phyloP scores from a whole-genome alignment of 1,284 basidiomycete species.

The Paramarasmius palmivorus region DNA sequence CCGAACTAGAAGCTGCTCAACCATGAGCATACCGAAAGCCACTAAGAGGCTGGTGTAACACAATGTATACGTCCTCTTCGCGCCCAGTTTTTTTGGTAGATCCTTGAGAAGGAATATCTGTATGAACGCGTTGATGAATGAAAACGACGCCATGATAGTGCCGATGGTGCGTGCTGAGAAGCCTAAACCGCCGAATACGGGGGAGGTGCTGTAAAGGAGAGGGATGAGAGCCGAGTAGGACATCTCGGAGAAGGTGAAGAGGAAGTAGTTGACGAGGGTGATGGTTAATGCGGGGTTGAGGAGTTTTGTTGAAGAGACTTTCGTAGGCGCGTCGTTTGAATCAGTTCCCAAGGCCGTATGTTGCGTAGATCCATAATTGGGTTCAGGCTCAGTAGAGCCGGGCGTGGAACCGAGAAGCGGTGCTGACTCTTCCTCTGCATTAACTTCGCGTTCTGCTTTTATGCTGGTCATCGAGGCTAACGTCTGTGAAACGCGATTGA shows the following conservation, averaged over 20 bases:
- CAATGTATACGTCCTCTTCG: constrained; percentile 12
- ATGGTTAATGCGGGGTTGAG: constrained; percentile 11
- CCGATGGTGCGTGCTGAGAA: constrained; percentile 25
- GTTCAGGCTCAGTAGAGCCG: background rate
- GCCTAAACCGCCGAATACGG: constrained; percentile 24
- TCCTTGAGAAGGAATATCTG: constrained; percentile 11
- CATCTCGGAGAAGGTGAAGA: constrained; percentile 30
- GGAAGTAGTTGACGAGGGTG: constrained; percentile 22
- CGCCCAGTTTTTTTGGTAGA: constrained; percentile 10
- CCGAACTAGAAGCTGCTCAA: constrained; percentile 4
- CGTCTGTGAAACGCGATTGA: constrained; percentile 5
- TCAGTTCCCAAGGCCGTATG: background rate
- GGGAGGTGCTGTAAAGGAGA: constrained; percentile 26
- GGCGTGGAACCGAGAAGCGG: background rate
- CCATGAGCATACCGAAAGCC: constrained; percentile 6
- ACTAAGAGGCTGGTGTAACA: constrained; percentile 6
- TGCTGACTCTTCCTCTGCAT: background rate
- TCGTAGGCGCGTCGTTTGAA: too few relatives aligned
- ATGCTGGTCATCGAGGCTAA: background rate
- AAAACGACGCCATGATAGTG: constrained; percentile 20
- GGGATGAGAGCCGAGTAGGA: constrained; percentile 26
- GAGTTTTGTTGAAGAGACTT: background rate
- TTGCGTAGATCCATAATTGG: background rate
- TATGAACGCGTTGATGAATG: constrained; percentile 30
- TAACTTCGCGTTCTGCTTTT: background rate